Evolutionary conservation across 345 rosid species (phyloP).

Genomic region (Aurinia saxatilis): DNA sequence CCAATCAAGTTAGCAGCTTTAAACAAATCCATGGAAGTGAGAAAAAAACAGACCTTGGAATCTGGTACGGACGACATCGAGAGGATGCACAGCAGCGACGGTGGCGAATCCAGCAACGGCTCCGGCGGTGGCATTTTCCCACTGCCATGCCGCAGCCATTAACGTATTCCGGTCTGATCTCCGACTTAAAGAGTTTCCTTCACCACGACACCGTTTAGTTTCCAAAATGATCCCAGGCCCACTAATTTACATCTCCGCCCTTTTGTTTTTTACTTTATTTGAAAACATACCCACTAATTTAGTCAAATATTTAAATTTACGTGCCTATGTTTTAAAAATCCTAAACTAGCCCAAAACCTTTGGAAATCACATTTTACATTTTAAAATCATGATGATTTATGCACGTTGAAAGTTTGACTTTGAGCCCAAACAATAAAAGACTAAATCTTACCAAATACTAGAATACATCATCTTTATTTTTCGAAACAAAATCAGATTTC

Average conservation of each 20-base stretch:
- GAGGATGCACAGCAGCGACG: constrained; percentile 73
- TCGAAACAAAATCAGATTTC: neutral
- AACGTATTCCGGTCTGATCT: neutral
- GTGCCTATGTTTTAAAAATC: too few relatives aligned
- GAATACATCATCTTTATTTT: neutral
- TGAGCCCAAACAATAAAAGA: neutral
- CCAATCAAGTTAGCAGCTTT: constrained; percentile 4
- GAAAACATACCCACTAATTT: too few relatives aligned
- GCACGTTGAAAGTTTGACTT: neutral
- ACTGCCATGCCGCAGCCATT: constrained; percentile 45
- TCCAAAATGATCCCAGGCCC: too few relatives aligned
- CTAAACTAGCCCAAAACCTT: neutral
- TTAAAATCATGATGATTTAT: neutral
- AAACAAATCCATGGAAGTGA: neutral
- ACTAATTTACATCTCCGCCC: too few relatives aligned
- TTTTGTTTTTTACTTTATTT: too few relatives aligned
- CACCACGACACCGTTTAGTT: too few relatives aligned
- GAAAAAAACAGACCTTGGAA: constrained; percentile 57
- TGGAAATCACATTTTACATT: neutral
- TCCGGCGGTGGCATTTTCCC: constrained; percentile 90
- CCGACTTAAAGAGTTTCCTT: too few relatives aligned
- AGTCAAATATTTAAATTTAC: too few relatives aligned
- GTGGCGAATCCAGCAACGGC: constrained; percentile 88
- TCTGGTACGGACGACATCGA: constrained; percentile 88
- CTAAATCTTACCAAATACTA: neutral